Evolutionary conservation across 805 yeast genomes (phyloP).

Genomic region (Pachysolen tannophilus): DNA sequence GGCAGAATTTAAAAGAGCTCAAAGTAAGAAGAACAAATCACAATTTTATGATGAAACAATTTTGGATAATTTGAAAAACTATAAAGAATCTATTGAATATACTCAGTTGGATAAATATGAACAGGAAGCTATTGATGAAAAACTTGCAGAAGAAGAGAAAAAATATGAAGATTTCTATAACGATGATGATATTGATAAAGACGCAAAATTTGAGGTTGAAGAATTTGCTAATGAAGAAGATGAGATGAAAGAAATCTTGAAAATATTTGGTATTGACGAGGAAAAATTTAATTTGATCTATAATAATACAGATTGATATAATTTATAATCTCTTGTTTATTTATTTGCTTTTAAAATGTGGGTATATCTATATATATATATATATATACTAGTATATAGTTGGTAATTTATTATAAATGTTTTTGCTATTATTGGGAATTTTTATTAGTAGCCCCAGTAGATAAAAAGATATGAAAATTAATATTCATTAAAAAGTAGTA

Average conservation of each 20-base stretch:
- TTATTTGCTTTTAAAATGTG: no score
- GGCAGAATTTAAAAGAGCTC: constrained; percentile 2
- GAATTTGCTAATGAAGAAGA: constrained; percentile 2
- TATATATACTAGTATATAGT: no score
- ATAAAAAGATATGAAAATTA: background rate
- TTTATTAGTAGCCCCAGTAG: background rate
- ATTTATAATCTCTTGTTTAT: no score
- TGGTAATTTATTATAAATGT: no score
- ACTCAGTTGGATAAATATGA: constrained; percentile 3
- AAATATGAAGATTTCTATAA: background rate
- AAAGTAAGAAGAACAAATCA: background rate
- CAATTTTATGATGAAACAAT: background rate
- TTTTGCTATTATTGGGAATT: no score
- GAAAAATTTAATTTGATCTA: constrained; percentile 6
- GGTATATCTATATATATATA: no score
- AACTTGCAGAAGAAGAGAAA: constrained; percentile 1
- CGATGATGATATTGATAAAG: constrained; percentile 1
- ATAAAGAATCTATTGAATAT: constrained; percentile 1
- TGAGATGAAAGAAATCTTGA: constrained; percentile 4
- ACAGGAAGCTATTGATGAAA: constrained; percentile 1
- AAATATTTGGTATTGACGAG: constrained; percentile 3
- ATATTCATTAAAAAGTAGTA: no score
- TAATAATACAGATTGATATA: no score
- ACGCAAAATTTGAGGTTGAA: constrained; percentile 2
- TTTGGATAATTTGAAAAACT: constrained; percentile 1